phyloP scores from a whole-genome alignment of 441 rosid species.

The Jatropha multifida region DNA sequence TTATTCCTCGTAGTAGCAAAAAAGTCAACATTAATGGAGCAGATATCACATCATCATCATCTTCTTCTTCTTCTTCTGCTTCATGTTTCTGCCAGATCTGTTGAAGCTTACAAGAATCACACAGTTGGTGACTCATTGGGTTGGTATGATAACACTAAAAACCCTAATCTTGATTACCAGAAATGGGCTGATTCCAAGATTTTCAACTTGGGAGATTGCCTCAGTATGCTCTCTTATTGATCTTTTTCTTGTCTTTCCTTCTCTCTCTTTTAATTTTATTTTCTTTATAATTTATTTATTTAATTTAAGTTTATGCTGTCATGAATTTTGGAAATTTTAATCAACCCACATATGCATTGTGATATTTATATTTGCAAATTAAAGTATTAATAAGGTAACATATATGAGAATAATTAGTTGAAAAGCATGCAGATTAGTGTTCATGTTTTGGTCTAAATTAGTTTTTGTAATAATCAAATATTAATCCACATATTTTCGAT shows the following conservation, averaged over 20 bases:
- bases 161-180: slow-evolving; percentile 59
- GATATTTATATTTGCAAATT: too few species aligned
- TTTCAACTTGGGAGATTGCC: slow-evolving; percentile 91
- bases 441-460: too few species aligned
- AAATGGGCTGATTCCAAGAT: slow-evolving; percentile 75
- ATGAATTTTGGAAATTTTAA: too few species aligned
- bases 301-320: too few species aligned
- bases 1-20: neutral
- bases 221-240: slow-evolving; percentile 53
- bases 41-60: slow-evolving; percentile 18
- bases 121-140: slow-evolving; percentile 85
- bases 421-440: too few species aligned
- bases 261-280: neutral
- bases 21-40: slow-evolving; percentile 23
- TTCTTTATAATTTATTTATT: neutral
- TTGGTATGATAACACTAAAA: slow-evolving; percentile 56
- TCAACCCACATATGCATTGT: too few species aligned
- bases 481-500: too few species aligned
- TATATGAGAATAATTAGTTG: too few species aligned
- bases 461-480: neutral
- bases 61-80: slow-evolving; percentile 15
- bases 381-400: too few species aligned
- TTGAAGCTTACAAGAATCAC: slow-evolving; percentile 72
- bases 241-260: neutral
- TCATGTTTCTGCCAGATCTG: slow-evolving; percentile 34